Evolutionary conservation across 441 rosid species (phyloP).

Genomic region (Bruguiera hainesii): DNA sequence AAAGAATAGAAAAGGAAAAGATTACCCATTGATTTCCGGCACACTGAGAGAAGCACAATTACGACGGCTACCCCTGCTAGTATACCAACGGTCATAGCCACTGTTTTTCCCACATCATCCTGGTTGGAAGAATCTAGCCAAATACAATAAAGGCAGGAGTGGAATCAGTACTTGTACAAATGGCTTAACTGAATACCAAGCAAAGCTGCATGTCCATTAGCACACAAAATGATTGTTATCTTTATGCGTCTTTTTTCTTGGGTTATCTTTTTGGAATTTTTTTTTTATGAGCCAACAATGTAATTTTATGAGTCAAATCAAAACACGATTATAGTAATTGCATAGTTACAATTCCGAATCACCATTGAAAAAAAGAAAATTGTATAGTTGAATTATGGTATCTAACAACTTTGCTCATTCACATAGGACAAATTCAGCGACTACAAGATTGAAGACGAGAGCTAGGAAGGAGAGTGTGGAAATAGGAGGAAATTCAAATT

Average conservation of each 20-base stretch:
- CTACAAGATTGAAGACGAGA: neutral
- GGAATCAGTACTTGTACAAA: conserved; percentile 10
- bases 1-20: neutral
- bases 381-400: too few relatives aligned
- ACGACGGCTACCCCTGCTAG: conserved; percentile 67
- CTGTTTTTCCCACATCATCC: conserved; percentile 71
- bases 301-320: too few relatives aligned
- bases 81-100: conserved; percentile 77
- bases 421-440: too few relatives aligned
- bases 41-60: conserved; percentile 69
- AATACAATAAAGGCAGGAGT: conserved; percentile 21
- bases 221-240: neutral
- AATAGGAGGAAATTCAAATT: neutral
- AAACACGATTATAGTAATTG: too few relatives aligned
- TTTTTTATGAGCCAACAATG: too few relatives aligned
- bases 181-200: neutral
- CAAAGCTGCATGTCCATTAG: conserved; percentile 23
- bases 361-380: too few relatives aligned
- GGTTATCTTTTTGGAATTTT: too few relatives aligned
- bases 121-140: conserved; percentile 51
- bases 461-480: neutral
- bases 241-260: too few relatives aligned
- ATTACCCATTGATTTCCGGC: conserved; percentile 54
- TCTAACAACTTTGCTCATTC: too few relatives aligned
- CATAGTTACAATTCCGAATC: too few relatives aligned